phyloP scores from a whole-genome alignment of 176 grass and related monocot species.

The Panicum miliaceum region DNA sequence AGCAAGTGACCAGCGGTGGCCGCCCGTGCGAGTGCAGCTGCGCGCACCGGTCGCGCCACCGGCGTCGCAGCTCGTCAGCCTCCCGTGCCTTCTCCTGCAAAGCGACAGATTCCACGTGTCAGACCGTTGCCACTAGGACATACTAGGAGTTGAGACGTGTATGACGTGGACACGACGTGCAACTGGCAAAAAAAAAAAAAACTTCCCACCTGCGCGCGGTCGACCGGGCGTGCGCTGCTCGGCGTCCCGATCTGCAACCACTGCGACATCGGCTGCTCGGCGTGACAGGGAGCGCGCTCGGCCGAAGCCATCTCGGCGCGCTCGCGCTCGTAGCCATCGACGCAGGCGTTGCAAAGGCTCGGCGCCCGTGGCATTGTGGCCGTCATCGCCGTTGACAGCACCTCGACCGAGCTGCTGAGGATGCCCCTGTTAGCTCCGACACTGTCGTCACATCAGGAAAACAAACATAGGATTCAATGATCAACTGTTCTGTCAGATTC shows the following conservation, averaged over 20 bases:
- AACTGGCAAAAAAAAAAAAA: too few relatives aligned
- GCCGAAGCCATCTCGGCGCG: constrained; percentile 16
- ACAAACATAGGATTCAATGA: not conserved
- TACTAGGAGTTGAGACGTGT: not conserved
- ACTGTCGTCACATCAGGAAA: constrained; percentile 41
- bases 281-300: not conserved
- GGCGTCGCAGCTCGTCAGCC: constrained; percentile 52
- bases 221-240: constrained; percentile 24
- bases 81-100: constrained; percentile 53
- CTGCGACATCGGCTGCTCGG: constrained; percentile 48
- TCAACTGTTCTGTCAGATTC: not conserved
- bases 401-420: constrained; percentile 69
- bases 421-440: constrained; percentile 55
- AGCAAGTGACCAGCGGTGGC: constrained; percentile 27
- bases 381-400: constrained; percentile 58
- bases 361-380: constrained; percentile 44
- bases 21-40: constrained; percentile 49
- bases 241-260: constrained; percentile 73
- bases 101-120: constrained; percentile 15
- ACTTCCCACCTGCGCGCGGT: constrained; percentile 44
- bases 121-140: not conserved
- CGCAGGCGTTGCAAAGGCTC: constrained; percentile 55
- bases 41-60: constrained; percentile 57
- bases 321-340: constrained; percentile 59
- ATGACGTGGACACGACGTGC: not conserved